Percentiles rank a stretch among this genome's conserved stretches.
Evolutionary conservation across 805 yeast genomes (phyloP).

Genomic region (Maudiozyma saulgeensis): DNA sequence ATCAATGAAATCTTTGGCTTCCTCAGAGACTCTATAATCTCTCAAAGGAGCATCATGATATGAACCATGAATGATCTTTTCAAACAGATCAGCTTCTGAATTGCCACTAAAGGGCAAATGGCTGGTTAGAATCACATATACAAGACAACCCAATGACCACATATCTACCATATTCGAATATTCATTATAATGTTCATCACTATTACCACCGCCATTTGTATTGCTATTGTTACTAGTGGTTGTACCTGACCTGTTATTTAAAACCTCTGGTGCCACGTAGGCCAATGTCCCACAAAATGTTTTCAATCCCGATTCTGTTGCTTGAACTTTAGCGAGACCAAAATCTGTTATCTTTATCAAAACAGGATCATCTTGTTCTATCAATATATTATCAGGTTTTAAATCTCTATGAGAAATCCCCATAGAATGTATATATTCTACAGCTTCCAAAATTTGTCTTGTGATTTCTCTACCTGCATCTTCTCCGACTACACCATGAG

Average conservation of each 20-base stretch:
- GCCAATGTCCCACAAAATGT: conserved; percentile 97
- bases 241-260: conserved; percentile 32
- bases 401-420: conserved; percentile 95
- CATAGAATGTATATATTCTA: conserved; percentile 74
- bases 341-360: conserved; percentile 90
- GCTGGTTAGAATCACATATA: conserved; percentile 84
- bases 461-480: conserved; percentile 82
- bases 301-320: conserved; percentile 76
- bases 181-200: conserved; percentile 17
- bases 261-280: conserved; percentile 92
- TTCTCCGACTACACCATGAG: conserved; percentile 86
- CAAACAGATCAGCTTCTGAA: conserved; percentile 77
- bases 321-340: conserved; percentile 88
- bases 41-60: conserved; percentile 70
- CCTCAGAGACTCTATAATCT: conserved; percentile 53
- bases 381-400: conserved; percentile 90
- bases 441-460: conserved; percentile 73
- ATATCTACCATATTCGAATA: conserved; percentile 89
- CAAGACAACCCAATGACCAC: conserved; percentile 95
- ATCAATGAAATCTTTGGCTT: conserved; percentile 64
- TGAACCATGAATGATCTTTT: conserved; percentile 65
- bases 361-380: conserved; percentile 86
- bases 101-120: conserved; percentile 92
- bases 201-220: conserved; percentile 3
- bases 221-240: not conserved